phyloP scores from a whole-genome alignment of 805 yeast genomes.

The Scheffersomyces ergatensis region DNA sequence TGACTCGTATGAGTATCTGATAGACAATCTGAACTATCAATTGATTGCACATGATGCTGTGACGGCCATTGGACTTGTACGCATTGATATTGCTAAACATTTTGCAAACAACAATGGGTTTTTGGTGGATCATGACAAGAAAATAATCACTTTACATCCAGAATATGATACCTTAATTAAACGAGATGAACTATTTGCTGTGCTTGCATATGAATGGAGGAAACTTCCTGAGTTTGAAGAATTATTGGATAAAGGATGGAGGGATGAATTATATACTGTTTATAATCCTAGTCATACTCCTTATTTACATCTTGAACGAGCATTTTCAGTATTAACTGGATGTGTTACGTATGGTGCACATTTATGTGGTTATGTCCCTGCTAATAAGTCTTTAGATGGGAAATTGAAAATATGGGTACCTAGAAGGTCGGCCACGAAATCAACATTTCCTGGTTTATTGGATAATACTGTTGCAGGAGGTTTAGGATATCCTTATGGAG shows the following conservation, averaged over 20 bases:
- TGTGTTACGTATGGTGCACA: slow-evolving; percentile 90
- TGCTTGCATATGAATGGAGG: slow-evolving; percentile 43
- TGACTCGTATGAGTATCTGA: slow-evolving; percentile 28
- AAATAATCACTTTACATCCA: slow-evolving; percentile 25
- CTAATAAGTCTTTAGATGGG: slow-evolving; percentile 33
- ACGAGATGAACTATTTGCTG: slow-evolving; percentile 39
- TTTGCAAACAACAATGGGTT: slow-evolving; percentile 14
- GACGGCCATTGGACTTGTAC: slow-evolving; percentile 26
- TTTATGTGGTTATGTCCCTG: slow-evolving; percentile 71
- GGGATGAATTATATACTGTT: slow-evolving; percentile 77
- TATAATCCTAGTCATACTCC: slow-evolving; percentile 54
- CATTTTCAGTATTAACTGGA: slow-evolving; percentile 79
- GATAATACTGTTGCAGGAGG: slow-evolving; percentile 98
- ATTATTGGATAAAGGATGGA: slow-evolving; percentile 64
- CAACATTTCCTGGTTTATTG: slow-evolving; percentile 86
- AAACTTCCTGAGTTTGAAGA: slow-evolving; percentile 20
- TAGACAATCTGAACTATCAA: slow-evolving; percentile 14
- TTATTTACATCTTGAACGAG: slow-evolving; percentile 74
- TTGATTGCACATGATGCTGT: slow-evolving; percentile 28
- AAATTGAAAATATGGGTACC: slow-evolving; percentile 77
- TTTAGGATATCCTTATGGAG: slow-evolving; percentile 74
- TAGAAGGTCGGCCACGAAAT: slow-evolving; percentile 69
- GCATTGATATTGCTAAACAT: slow-evolving; percentile 18
- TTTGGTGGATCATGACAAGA: slow-evolving; percentile 18
- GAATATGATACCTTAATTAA: slow-evolving; percentile 35